Evolutionary conservation across 768 basidiomycete species (phyloP), one percentile per base, ranked within the genome.

Genomic region (Auricularia sp.): DNA sequence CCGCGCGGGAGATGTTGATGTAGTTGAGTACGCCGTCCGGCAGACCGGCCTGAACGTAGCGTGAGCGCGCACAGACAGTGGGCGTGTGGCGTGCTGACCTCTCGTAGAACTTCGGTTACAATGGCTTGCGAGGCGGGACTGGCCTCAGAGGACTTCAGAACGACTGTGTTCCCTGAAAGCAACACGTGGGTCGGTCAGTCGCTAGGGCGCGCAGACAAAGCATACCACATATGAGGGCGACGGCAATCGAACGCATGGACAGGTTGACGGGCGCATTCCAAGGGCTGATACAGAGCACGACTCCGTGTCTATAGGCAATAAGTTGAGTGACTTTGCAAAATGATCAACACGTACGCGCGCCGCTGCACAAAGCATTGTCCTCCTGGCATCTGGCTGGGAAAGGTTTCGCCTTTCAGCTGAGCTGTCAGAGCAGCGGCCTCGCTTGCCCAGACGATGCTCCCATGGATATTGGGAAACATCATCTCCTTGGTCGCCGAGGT

Each of bases 1-100:
- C 74, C 47, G 80, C 77, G 16, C 73, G 70, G 3, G 80, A 78
- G 66, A 80, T 78, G 5, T 81, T 78, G 16, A 87, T 68, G 68
- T 79, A 80, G 67, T 87, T 85, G 5, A 87, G 68, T 6, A 84
- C 85, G 5, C 85, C 85, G 16, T 74, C 71, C 3, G 87, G 87
- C 1, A 89, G 71, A 1, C 87, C 86, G 0, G 86, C 86, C 70
- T 80, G 29, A n/a, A 18, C 18, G n/a, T 10, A 8, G 6, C 2
- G 33, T 16, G 54, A 23, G 14, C 34, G 47, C 18, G 64, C 44
- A 36, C 47, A 5, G 21, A 16, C 5, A 1, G 47, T 18, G 3
- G 47, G 47, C 18, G 2, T 18, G 18, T 6, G 3, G 11, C 18
- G 47, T 10, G 51, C 64, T 35, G 10, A 74, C 75, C 66, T 84